Percentiles rank a stretch among this genome's conserved stretches.
Conservation (phyloP, 805 yeast genomes). For the Nakazawaea molendinolei region DNA sequence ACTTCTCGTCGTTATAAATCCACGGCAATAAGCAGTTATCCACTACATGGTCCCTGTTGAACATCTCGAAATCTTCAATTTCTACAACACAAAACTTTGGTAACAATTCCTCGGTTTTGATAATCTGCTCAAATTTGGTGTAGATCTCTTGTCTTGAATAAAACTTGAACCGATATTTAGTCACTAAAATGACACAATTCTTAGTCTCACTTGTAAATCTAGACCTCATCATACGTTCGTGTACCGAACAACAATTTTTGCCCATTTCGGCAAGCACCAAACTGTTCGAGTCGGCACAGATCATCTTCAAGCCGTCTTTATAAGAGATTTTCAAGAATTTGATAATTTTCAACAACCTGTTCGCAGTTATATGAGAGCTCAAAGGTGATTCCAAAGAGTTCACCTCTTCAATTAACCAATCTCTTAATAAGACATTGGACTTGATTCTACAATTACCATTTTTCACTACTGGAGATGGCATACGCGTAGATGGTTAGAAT, state of each 20-base stretch:
- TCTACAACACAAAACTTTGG: slow-evolving; percentile 8
- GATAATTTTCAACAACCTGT: slow-evolving; percentile 2
- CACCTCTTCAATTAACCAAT: slow-evolving; percentile 3
- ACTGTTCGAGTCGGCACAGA: slow-evolving; percentile 11
- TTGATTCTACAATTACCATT: not conserved
- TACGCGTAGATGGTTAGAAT: not conserved
- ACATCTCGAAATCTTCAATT: slow-evolving; percentile 10
- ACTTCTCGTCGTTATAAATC: slow-evolving; percentile 4
- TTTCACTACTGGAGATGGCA: slow-evolving; percentile 6
- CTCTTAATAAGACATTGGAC: slow-evolving; percentile 4
- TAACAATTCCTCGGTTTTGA: slow-evolving; percentile 3
- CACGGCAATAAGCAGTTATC: slow-evolving; percentile 14
- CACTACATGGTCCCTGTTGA: slow-evolving; percentile 15
- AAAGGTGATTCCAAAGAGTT: not conserved
- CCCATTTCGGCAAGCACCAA: slow-evolving; percentile 13
- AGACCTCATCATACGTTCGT: slow-evolving; percentile 26
- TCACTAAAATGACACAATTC: slow-evolving; percentile 23
- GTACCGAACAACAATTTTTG: slow-evolving; percentile 15
- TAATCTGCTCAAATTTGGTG: slow-evolving; percentile 8
- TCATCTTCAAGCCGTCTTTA: slow-evolving; percentile 5
- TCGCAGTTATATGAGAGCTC: not conserved
- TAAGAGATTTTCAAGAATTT: slow-evolving; percentile 5
- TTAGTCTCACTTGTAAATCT: slow-evolving; percentile 28
- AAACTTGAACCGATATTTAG: slow-evolving; percentile 24
- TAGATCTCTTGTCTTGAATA: slow-evolving; percentile 15